A percentile compares a stretch with the other conserved stretches of the same genome.
Evolutionary conservation across 2,329 filamentous ascomycete genomes (phyloP).

Genomic region (Tolypocladium ovalisporum): DNA sequence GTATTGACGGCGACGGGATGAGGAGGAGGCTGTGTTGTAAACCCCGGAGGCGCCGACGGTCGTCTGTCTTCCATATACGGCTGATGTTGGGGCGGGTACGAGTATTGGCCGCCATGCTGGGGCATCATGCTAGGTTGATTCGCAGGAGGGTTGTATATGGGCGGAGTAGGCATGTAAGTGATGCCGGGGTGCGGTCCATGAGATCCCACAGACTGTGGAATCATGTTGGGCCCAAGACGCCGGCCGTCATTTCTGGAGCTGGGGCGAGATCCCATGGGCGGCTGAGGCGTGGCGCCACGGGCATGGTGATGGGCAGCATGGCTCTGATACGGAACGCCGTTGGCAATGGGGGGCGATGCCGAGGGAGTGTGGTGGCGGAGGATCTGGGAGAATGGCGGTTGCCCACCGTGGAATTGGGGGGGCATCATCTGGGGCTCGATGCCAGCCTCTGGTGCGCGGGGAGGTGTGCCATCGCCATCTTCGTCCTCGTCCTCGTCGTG

Average conservation of each 20-base stretch:
- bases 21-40: constrained; percentile 46
- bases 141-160: constrained; percentile 61
- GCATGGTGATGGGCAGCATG: constrained; percentile 27
- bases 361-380: constrained; percentile 75
- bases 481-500: constrained; percentile 80
- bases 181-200: constrained; percentile 48
- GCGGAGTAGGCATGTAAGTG: constrained; percentile 74
- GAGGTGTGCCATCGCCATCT: constrained; percentile 58
- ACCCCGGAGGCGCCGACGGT: constrained; percentile 58
- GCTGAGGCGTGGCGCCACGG: constrained; percentile 73
- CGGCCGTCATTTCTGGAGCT: constrained; percentile 72
- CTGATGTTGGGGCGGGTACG: constrained; percentile 30
- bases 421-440: constrained; percentile 52
- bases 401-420: constrained; percentile 57
- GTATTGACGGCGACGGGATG: constrained; percentile 32
- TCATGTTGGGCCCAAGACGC: constrained; percentile 63
- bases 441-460: constrained; percentile 47
- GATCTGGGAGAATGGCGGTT: constrained; percentile 64
- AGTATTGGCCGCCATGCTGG: constrained; percentile 28
- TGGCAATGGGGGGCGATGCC: constrained; percentile 78
- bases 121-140: constrained; percentile 26
- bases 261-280: constrained; percentile 51
- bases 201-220: constrained; percentile 50
- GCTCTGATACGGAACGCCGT: constrained; percentile 59
- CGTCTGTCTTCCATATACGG: constrained; percentile 70